Conservation (phyloP, 1,284 basidiomycete genomes). For the Apiotrichum veenhuisii region DNA sequence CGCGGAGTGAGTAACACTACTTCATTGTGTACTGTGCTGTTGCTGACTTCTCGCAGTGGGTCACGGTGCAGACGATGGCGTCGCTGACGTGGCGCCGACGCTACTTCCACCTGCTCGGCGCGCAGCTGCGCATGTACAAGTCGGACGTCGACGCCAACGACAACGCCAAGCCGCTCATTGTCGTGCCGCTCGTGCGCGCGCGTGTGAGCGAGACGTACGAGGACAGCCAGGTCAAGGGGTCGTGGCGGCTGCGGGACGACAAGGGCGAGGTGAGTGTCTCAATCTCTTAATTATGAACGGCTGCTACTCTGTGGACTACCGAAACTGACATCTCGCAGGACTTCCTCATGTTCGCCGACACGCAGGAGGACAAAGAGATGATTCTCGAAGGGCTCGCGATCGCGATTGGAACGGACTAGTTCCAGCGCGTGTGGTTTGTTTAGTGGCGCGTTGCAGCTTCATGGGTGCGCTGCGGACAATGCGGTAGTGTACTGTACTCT, state of each 20-base stretch:
- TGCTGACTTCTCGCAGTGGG: conserved; percentile 27
- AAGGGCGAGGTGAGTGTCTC: conserved; percentile 26
- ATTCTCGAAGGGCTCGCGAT: conserved; percentile 30
- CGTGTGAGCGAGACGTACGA: conserved; percentile 28
- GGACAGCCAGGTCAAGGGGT: conserved; percentile 42
- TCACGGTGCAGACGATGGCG: conserved; percentile 40
- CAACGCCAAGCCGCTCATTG: not conserved
- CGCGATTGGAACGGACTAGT: conserved; percentile 10
- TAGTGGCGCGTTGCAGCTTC: too few relatives aligned
- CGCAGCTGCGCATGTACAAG: conserved; percentile 39
- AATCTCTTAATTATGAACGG: not conserved
- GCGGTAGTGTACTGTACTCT: too few relatives aligned
- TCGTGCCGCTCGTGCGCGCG: not conserved
- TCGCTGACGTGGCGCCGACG: conserved; percentile 41
- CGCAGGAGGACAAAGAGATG: conserved; percentile 36
- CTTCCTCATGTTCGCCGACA: conserved; percentile 45
- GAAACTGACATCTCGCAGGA: conserved; percentile 19
- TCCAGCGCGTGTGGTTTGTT: too few relatives aligned
- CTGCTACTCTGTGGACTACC: not conserved
- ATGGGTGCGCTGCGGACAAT: too few relatives aligned
- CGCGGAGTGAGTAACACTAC: conserved; percentile 36
- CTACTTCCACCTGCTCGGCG: conserved; percentile 34
- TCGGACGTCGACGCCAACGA: not conserved
- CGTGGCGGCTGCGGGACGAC: conserved; percentile 35
- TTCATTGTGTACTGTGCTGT: not conserved